Evolutionary conservation across 202 grass and related monocot genomes (phyloP), one percentile per base, ranked within the genome.

Genomic region (Schoenoplectus tabernaemontani): DNA sequence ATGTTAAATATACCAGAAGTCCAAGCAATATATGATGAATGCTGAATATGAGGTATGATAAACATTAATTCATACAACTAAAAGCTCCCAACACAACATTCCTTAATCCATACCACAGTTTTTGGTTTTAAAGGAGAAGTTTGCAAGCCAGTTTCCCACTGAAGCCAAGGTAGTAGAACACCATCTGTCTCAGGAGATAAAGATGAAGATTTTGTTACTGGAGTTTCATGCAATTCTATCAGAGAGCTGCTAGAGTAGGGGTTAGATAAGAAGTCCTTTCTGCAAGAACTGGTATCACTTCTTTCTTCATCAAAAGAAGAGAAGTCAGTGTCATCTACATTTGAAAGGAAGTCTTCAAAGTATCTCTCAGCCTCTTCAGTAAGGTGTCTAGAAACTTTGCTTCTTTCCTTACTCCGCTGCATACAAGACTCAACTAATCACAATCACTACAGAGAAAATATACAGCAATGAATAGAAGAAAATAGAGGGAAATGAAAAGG

Each of bases 231-330:
- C 75, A 86, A 88, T 91, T 91, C 92, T 15, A 44, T 36, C 65
- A 56, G 64, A 70, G 71, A 57, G 72, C 41, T 48, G 43, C 57
- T 80, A 48, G 78, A 7, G 24, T 48, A 64, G 1, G 59, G 78
- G 12, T 80, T 57, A 30, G 72, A 66, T 80, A 82, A 33, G 17
- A 82, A 48, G 37, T 88, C 82, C 77, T 82, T 86, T 81, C 78
- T 83, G 26, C n/a, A 70, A 69, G 90, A 98, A 83, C 86, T 92
- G 5, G 88, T 85, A 41, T 94, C 87, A 53, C 95, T 97, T 90
- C 84, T 90, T 88, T 97, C 95, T 50, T 82, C 91, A 61, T 97
- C 95, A 66, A 97, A 97, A 51, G 95, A 97, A 48, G 95, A 97
- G 58, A 97, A 86, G 82, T 97, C 95, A 10, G 95, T 94, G 47